phyloP scores from a whole-genome alignment of 140 eudicot genomes.

The Erigeron philadelphicus region DNA sequence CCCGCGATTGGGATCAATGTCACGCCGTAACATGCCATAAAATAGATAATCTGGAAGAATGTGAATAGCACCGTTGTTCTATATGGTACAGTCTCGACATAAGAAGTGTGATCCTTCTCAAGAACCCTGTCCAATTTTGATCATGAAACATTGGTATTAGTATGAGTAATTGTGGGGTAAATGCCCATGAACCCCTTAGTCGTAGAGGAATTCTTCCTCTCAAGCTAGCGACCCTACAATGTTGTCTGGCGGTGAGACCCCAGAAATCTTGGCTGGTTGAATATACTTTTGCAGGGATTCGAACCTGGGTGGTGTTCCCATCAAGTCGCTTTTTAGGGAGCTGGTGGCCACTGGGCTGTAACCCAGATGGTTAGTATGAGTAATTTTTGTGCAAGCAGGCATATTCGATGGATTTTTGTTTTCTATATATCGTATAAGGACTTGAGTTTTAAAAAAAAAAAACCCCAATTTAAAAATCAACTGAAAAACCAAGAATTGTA shows the following conservation, averaged over 20 bases:
- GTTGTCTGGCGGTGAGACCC: too few species aligned
- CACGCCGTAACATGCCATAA: slow-evolving; percentile 40
- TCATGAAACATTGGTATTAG: background rate
- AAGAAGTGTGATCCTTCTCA: slow-evolving; percentile 37
- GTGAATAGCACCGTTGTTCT: slow-evolving; percentile 36
- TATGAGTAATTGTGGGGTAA: background rate
- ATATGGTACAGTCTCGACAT: slow-evolving; percentile 40
- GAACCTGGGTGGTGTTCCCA: too few species aligned
- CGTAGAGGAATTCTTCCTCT: too few species aligned
- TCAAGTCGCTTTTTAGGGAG: too few species aligned
- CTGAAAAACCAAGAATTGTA: background rate
- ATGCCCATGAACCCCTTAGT: too few species aligned
- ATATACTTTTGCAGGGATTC: too few species aligned
- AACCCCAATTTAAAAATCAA: background rate
- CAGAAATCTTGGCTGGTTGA: too few species aligned
- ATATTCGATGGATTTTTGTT: background rate
- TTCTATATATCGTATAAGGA: background rate
- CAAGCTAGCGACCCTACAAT: too few species aligned
- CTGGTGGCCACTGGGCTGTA: too few species aligned
- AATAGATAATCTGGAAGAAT: slow-evolving; percentile 37
- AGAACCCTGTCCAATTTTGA: slow-evolving; percentile 34
- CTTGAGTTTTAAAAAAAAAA: background rate
- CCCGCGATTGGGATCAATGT: slow-evolving; percentile 58
- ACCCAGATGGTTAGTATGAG: too few species aligned
- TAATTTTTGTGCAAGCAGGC: background rate